Evolutionary conservation across 1,139 yeast species (phyloP).

Genomic region (Kodamaea sp.): DNA sequence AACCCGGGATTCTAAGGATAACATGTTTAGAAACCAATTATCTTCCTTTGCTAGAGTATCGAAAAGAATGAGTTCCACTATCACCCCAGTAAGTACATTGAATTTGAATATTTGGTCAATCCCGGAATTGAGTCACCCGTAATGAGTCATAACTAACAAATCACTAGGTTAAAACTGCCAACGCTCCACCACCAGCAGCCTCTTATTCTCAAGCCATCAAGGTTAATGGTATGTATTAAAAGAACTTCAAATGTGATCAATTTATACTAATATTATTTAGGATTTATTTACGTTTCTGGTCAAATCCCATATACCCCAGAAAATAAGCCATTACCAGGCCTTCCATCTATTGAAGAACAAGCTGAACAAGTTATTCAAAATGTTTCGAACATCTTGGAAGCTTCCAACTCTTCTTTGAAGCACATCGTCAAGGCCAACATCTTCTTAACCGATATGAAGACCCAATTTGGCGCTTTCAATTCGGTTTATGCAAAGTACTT

Average conservation of each 20-base stretch:
- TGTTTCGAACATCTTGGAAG: constrained; percentile 70
- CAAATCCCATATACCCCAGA: constrained; percentile 90
- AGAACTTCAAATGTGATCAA: background rate
- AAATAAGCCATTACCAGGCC: constrained; percentile 72
- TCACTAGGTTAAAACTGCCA: constrained; percentile 56
- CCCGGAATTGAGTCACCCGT: background rate
- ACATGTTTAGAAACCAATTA: constrained; percentile 21
- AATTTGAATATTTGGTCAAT: background rate
- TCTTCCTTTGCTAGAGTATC: constrained; percentile 18
- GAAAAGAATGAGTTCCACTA: constrained; percentile 17
- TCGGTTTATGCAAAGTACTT: constrained; percentile 79
- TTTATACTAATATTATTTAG: constrained; percentile 31
- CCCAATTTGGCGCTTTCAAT: constrained; percentile 76
- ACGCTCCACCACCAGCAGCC: constrained; percentile 95
- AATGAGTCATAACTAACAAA: constrained; percentile 20
- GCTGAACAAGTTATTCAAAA: constrained; percentile 84
- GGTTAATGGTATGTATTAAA: constrained; percentile 57
- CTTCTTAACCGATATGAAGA: constrained; percentile 80
- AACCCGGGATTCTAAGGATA: constrained; percentile 4
- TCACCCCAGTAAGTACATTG: constrained; percentile 17
- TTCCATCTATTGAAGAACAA: constrained; percentile 63
- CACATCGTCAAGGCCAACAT: constrained; percentile 83
- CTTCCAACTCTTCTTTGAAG: constrained; percentile 76
- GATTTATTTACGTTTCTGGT: constrained; percentile 88
- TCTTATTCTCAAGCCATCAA: constrained; percentile 92